These are phyloP conservation scores for Debaryomyces prosopidis DNA, from an alignment of 805 yeast species.

Conservation along the genomic window DNA sequence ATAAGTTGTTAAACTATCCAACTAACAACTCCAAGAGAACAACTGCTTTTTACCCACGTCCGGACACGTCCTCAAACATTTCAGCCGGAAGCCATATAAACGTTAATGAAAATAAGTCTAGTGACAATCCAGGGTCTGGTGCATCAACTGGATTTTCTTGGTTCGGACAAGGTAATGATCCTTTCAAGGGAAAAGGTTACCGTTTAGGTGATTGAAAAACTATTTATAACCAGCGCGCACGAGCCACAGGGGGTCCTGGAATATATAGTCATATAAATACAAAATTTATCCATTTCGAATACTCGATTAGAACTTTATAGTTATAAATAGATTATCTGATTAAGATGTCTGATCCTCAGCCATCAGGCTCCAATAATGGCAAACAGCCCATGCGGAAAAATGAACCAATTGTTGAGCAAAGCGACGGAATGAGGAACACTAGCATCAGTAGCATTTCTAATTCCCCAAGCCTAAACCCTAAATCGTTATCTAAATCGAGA, in stretches of 20 bases:
- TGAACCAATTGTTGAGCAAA: background rate
- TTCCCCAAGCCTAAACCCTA: slow-evolving; percentile 15
- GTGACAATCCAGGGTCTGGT: background rate
- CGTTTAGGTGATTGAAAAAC: slow-evolving; percentile 28
- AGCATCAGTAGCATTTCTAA: slow-evolving; percentile 7
- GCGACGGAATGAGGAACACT: slow-evolving; percentile 4
- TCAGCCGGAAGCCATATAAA: background rate
- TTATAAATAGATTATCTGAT: background rate
- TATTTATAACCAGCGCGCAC: background rate
- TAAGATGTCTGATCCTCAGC: background rate
- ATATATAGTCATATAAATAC: too few relatives aligned
- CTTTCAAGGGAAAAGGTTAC: slow-evolving; percentile 37
- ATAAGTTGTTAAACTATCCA: slow-evolving; percentile 31
- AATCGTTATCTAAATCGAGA: slow-evolving; percentile 11
- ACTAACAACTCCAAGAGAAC: slow-evolving; percentile 21
- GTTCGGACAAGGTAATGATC: slow-evolving; percentile 11
- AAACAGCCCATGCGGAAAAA: background rate
- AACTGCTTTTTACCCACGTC: slow-evolving; percentile 24
- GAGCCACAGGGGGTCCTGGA: background rate
- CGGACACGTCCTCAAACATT: background rate
- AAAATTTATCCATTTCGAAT: too few relatives aligned
- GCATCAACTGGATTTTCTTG: slow-evolving; percentile 10
- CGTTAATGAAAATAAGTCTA: background rate
- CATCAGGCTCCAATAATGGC: background rate
- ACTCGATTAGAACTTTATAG: background rate